Evolutionary conservation across 2,329 filamentous ascomycete genomes (phyloP), one percentile per base, ranked within the genome.

Genomic region (Xylariaceae sp.): DNA sequence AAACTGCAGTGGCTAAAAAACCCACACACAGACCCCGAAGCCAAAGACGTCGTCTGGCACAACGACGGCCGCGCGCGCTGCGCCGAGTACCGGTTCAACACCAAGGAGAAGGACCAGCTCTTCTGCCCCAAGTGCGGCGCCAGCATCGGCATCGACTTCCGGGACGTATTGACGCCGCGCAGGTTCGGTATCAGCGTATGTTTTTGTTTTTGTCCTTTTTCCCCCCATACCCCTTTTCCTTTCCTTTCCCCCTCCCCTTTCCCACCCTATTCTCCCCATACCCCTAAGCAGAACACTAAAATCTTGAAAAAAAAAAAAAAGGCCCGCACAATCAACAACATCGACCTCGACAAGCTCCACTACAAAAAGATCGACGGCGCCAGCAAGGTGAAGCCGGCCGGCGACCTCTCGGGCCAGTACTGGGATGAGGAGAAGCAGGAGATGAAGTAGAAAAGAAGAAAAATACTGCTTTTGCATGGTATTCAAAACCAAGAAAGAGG

Each of bases 41-140:
- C 65, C 26, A 51, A 59, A 3, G 52, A 68, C 24, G 62, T 71
- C 30, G 54, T 50, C 9, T 71, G 67, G 65, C 64, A 69, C 43
- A 60, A 67, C 46, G 54, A 57, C 44, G 59, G 63, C n/a, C 60
- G 56, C 31, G 49, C 52, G 34, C 55, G 57, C 27, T 62, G 61
- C 49, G 48, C 52, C 24, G 47, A 47, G 17, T 69, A 70, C 54
- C 59, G 54, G 38, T 73, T 72, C 64, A 71, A 71, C 57, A 66
- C 65, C 31, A 68, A 69, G 52, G 41, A 54, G 30, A 67, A 65
- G 43, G 67, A 70, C 43, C 69, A 71, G 50, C 61, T 73, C 58
- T 73, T 71, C 48, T 73, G 69, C 43, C 60, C 61, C 19, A 61
- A 63, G 43, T 73, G 69, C 50, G 68, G 69, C 11, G 55, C 63